A percentile compares a stretch with the other conserved stretches of the same genome.
phyloP scores from a whole-genome alignment of 2,329 filamentous ascomycete species.

The Cladosporium cucumerinum region DNA sequence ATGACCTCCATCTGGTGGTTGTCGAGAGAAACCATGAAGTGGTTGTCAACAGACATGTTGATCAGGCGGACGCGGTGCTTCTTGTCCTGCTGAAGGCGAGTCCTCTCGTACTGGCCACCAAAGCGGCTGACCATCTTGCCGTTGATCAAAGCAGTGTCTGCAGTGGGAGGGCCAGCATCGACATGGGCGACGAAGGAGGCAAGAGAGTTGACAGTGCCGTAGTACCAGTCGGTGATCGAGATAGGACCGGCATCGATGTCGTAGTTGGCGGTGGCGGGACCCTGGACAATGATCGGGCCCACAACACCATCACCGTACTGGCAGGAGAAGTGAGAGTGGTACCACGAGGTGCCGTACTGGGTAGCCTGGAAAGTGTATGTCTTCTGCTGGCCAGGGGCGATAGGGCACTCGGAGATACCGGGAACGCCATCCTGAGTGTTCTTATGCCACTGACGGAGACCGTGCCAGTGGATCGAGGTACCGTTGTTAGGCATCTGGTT shows the following conservation, averaged over 20 bases:
- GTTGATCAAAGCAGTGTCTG: conserved; percentile 49
- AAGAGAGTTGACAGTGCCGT: conserved; percentile 27
- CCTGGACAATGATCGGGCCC: conserved; percentile 61
- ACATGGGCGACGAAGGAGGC: conserved; percentile 32
- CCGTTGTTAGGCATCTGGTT: conserved; percentile 56
- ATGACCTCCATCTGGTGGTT: conserved; percentile 37
- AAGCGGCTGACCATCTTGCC: conserved; percentile 40
- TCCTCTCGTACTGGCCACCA: conserved; percentile 29
- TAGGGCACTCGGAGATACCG: conserved; percentile 45
- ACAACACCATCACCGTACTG: conserved; percentile 58
- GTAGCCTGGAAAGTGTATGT: conserved; percentile 59
- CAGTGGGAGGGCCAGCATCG: conserved; percentile 38
- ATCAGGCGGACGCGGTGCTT: conserved; percentile 45
- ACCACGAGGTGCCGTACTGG: conserved; percentile 45
- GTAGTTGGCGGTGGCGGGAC: conserved; percentile 58
- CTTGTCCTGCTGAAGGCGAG: conserved; percentile 38
- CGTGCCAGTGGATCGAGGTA: conserved; percentile 62
- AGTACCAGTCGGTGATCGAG: conserved; percentile 59
- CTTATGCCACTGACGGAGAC: conserved; percentile 55
- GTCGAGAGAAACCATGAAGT: conserved; percentile 41
- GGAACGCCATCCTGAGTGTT: conserved; percentile 58
- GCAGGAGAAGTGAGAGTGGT: conserved; percentile 57
- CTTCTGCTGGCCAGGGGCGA: conserved; percentile 49
- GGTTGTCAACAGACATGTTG: conserved; percentile 46
- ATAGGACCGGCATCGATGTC: conserved; percentile 62